Percentiles rank a stretch among this genome's conserved stretches.
These are phyloP conservation scores for Lipomyces anomalus DNA, from an alignment of 805 yeast species.

Conservation along the genomic window DNA sequence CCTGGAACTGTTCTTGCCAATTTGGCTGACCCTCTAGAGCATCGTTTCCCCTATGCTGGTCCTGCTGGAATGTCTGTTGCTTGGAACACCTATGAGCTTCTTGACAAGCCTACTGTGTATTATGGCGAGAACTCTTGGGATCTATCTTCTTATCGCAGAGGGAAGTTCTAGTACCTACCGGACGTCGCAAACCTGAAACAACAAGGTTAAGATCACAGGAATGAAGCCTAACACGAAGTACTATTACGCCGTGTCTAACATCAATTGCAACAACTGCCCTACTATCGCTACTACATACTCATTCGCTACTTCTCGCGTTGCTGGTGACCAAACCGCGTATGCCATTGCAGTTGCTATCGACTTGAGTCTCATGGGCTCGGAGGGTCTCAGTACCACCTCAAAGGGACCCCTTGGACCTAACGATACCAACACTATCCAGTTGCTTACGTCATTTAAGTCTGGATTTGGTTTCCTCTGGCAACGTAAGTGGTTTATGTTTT, in stretches of 20 bases:
- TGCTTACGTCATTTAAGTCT: constrained; percentile 16
- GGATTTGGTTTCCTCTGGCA: constrained; percentile 16
- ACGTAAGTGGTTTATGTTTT: constrained; percentile 8
- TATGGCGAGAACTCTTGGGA: constrained; percentile 25
- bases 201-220: constrained; percentile 28
- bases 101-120: constrained; percentile 25
- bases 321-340: constrained; percentile 21
- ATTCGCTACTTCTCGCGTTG: constrained; percentile 21
- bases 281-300: constrained; percentile 10
- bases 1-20: constrained; percentile 18
- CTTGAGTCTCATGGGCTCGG: constrained; percentile 23
- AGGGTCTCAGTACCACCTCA: constrained; percentile 7
- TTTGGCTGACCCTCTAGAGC: constrained; percentile 20
- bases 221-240: constrained; percentile 29
- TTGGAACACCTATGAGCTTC: constrained; percentile 28
- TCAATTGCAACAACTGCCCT: constrained; percentile 19
- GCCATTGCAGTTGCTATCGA: constrained; percentile 20
- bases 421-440: constrained; percentile 21
- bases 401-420: constrained; percentile 1
- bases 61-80: constrained; percentile 27
- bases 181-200: constrained; percentile 27
- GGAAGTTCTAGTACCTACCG: constrained; percentile 25
- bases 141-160: constrained; percentile 7
- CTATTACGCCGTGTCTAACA: constrained; percentile 28
- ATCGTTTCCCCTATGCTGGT: constrained; percentile 27